Evolutionary conservation across 1,284 basidiomycete species (phyloP).

Genomic region (Cryptococcus sp.): DNA sequence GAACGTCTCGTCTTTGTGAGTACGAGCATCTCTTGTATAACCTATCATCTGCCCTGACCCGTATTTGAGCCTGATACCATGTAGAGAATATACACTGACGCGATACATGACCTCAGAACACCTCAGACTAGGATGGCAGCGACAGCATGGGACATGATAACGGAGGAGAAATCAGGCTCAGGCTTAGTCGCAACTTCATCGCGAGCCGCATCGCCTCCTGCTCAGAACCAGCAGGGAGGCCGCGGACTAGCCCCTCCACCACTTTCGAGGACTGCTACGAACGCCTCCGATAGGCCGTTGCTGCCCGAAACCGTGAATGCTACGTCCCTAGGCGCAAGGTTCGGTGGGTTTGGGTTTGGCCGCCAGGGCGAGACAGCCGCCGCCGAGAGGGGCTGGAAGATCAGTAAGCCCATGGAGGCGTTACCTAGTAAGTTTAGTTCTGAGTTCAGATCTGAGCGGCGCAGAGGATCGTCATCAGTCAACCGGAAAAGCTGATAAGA

Average conservation of each 20-base stretch:
- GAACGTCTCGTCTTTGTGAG: slow-evolving; percentile 45
- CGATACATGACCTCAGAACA: slow-evolving; percentile 25
- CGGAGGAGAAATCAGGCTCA: slow-evolving; percentile 26
- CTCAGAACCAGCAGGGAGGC: neutral
- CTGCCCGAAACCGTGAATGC: slow-evolving; percentile 23
- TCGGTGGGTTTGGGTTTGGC: slow-evolving; percentile 70
- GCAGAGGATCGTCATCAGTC: neutral
- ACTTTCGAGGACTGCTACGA: slow-evolving; percentile 17
- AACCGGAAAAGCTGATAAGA: neutral
- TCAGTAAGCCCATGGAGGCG: slow-evolving; percentile 40
- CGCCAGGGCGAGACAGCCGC: slow-evolving; percentile 73
- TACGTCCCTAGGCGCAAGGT: slow-evolving; percentile 36
- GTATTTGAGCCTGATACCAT: neutral
- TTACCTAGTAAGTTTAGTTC: slow-evolving; percentile 38
- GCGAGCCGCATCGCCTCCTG: neutral
- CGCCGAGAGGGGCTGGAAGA: slow-evolving; percentile 59
- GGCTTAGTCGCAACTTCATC: neutral
- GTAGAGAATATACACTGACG: neutral
- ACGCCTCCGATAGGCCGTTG: slow-evolving; percentile 31
- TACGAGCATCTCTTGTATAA: slow-evolving; percentile 7
- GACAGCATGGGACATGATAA: slow-evolving; percentile 46
- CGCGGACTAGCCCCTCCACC: neutral
- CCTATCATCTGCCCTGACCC: neutral
- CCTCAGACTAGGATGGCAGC: slow-evolving; percentile 48
- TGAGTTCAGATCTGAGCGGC: neutral